A percentile compares a stretch with the other conserved stretches of the same genome.
Conservation (phyloP, 1,139 yeast species). For the Protomyces lactucae-debilis region DNA sequence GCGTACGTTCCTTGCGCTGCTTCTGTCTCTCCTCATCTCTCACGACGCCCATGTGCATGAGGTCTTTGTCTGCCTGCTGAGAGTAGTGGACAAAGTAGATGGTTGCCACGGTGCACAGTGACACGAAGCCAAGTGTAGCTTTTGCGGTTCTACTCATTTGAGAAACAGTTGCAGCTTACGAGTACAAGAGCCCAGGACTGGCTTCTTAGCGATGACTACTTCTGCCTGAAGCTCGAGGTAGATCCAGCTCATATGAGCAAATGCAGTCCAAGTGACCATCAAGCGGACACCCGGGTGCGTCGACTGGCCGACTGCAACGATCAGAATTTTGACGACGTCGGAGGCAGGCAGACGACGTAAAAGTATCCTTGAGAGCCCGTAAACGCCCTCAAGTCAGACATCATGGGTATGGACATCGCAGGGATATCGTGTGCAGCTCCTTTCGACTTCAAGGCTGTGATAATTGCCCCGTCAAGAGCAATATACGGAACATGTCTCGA, state of each 20-base stretch:
- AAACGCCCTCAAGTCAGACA: background rate
- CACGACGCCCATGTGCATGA: slow-evolving; percentile 34
- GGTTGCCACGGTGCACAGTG: slow-evolving; percentile 29
- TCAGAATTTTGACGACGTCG: background rate
- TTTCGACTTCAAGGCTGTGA: too few relatives aligned
- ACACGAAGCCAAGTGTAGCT: slow-evolving; percentile 30
- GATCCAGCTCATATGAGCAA: background rate
- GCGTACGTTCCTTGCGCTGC: slow-evolving; percentile 32
- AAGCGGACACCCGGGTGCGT: background rate
- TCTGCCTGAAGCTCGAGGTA: background rate
- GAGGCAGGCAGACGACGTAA: background rate
- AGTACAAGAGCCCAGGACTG: background rate
- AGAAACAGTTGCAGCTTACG: background rate
- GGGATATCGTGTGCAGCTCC: too few relatives aligned
- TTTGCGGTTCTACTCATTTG: slow-evolving; percentile 33
- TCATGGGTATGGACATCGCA: background rate
- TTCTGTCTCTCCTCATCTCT: slow-evolving; percentile 33
- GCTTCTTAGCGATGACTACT: background rate
- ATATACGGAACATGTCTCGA: too few relatives aligned
- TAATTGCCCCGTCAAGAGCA: too few relatives aligned
- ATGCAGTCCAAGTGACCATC: background rate
- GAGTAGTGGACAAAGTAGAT: slow-evolving; percentile 33
- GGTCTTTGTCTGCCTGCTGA: slow-evolving; percentile 31
- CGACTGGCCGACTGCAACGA: background rate
- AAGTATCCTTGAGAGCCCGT: background rate